These are phyloP conservation scores for Babesia bovis DNA, from an alignment of 169 alveolate species.

Conservation along the genomic window DNA sequence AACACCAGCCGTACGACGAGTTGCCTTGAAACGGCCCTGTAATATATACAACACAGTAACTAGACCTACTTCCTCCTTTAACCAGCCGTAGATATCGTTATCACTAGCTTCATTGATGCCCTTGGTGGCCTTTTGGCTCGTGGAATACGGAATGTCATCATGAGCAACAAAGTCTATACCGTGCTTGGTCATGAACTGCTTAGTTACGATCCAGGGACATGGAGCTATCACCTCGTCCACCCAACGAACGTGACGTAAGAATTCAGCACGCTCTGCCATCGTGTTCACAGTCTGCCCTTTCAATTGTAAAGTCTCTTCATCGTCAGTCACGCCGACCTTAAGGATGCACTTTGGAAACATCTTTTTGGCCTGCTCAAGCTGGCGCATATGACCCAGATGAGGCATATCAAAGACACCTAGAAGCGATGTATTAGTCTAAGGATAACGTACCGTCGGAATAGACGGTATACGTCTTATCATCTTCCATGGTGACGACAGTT, in stretches of 20 bases:
- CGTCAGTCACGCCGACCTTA: constrained; percentile 96
- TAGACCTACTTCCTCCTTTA: constrained; percentile 77
- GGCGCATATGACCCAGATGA: constrained; percentile 96
- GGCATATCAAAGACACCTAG: constrained; percentile 96
- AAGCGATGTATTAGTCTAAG: background rate
- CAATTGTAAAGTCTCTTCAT: constrained; percentile 89
- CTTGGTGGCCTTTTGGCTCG: constrained; percentile 72
- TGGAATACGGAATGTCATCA: constrained; percentile 91
- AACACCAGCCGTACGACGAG: constrained; percentile 93
- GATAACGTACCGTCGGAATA: constrained; percentile 60
- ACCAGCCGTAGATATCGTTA: constrained; percentile 90
- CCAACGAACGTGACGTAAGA: constrained; percentile 93
- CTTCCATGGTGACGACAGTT: constrained; percentile 19
- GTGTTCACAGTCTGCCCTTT: constrained; percentile 95
- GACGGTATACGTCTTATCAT: constrained; percentile 48
- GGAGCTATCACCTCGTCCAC: constrained; percentile 97
- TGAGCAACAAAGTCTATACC: constrained; percentile 92
- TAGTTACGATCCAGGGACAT: constrained; percentile 93
- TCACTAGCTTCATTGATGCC: constrained; percentile 69
- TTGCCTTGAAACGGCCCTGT: constrained; percentile 88
- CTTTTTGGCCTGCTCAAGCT: constrained; percentile 94
- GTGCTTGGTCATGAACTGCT: constrained; percentile 86
- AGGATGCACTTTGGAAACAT: constrained; percentile 88
- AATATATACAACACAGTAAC: background rate
- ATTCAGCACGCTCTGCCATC: constrained; percentile 91